Percentiles rank a stretch among this genome's conserved stretches.
Evolutionary conservation across 139 green algal genomes (phyloP).

Genomic region (Picocystis salinarum): DNA sequence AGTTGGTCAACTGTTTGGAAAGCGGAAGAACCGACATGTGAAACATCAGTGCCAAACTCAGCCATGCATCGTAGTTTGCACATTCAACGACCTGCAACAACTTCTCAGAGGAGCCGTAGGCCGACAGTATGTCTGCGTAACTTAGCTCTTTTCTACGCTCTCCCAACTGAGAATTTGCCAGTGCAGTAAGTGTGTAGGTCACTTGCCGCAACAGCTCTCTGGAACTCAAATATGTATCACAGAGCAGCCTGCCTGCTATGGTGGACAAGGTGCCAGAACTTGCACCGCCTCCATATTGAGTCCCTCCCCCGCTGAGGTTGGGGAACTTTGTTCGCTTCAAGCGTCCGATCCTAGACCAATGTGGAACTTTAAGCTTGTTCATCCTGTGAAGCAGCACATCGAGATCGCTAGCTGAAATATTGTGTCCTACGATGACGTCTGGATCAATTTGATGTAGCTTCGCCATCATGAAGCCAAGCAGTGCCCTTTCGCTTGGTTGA

Average conservation of each 20-base stretch:
- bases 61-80: constrained; percentile 76
- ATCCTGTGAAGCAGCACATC: constrained; percentile 77
- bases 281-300: constrained; percentile 67
- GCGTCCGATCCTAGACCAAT: constrained; percentile 81
- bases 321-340: constrained; percentile 73
- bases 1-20: constrained; percentile 60
- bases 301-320: constrained; percentile 53
- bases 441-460: constrained; percentile 60
- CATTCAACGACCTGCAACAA: constrained; percentile 53
- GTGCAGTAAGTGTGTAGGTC: constrained; percentile 77
- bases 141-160: constrained; percentile 47
- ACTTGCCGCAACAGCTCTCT: constrained; percentile 28
- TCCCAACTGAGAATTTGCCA: constrained; percentile 56
- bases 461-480: constrained; percentile 73
- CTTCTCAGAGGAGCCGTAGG: constrained; percentile 22
- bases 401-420: constrained; percentile 78
- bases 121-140: constrained; percentile 24
- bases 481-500: constrained; percentile 52
- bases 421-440: constrained; percentile 91
- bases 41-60: constrained; percentile 64
- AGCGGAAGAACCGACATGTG: constrained; percentile 19
- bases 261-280: constrained; percentile 34
- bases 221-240: constrained; percentile 78
- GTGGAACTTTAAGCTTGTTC: constrained; percentile 69
- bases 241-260: constrained; percentile 70